Conservation (phyloP, 441 rosid species). For the Brassica hybrid region DNA sequence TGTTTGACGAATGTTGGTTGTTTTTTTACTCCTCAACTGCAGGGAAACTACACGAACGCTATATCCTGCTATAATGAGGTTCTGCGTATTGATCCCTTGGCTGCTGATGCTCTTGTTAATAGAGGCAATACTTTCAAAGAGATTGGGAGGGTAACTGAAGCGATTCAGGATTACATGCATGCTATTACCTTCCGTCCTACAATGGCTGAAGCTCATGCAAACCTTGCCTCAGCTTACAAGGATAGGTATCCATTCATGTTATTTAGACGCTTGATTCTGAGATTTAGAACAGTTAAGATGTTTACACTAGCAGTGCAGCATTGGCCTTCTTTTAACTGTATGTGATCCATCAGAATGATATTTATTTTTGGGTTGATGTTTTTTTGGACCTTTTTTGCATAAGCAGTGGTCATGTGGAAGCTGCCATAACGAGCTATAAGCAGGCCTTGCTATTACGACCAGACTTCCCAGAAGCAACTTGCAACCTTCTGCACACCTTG, state of each 20-base stretch:
- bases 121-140: conserved; percentile 98
- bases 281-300: conserved; percentile 2
- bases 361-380: too few species aligned
- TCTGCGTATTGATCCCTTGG: conserved; percentile 95
- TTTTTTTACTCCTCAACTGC: too few species aligned
- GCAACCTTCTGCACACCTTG: conserved; percentile 93
- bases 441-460: conserved; percentile 87
- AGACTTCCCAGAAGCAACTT: conserved; percentile 98
- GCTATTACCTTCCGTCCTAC: conserved; percentile 86
- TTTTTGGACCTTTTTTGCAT: conserved; percentile 35
- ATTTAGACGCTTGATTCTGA: neutral
- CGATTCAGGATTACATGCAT: conserved; percentile 88
- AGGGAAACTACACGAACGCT: conserved; percentile 98
- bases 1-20: conserved; percentile 8
- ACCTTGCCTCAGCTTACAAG: conserved; percentile 97
- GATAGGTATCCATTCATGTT: conserved; percentile 68
- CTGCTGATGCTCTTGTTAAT: conserved; percentile 99
- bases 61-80: conserved; percentile 99
- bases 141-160: conserved; percentile 94
- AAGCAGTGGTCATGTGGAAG: conserved; percentile 88
- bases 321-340: too few species aligned
- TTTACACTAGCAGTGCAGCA: neutral
- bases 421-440: conserved; percentile 92
- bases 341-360: neutral
- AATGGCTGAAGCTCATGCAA: conserved; percentile 99